phyloP scores from a whole-genome alignment of 106 monocot species.

The Amphibolis antarctica region DNA sequence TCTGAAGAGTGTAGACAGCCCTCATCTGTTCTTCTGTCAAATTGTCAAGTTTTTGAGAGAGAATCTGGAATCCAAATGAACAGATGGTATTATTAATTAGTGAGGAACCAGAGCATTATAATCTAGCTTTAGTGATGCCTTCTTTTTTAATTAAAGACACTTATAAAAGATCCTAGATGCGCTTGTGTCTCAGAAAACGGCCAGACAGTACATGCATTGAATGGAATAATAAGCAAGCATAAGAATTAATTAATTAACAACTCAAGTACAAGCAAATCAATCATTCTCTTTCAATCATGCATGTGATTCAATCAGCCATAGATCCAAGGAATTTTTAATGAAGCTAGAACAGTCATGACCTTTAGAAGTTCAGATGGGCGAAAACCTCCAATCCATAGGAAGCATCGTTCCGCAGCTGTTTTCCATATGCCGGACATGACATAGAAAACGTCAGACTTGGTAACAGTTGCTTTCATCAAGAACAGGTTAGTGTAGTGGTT shows the following conservation, averaged over 20 bases:
- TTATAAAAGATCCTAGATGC: too few relatives aligned
- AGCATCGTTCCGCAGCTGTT: slow-evolving; percentile 65
- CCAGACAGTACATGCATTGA: too few relatives aligned
- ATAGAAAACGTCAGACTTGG: slow-evolving; percentile 89
- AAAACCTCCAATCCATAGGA: slow-evolving; percentile 94
- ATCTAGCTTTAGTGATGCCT: too few relatives aligned
- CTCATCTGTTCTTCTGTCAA: slow-evolving; percentile 14
- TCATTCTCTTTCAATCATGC: too few relatives aligned
- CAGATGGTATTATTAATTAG: neutral
- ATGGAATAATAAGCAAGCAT: too few relatives aligned
- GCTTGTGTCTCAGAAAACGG: too few relatives aligned
- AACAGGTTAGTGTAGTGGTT: slow-evolving; percentile 60
- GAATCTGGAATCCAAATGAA: slow-evolving; percentile 16
- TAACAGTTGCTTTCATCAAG: slow-evolving; percentile 55
- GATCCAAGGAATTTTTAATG: too few relatives aligned
- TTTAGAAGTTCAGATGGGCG: slow-evolving; percentile 90
- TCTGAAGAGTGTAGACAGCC: slow-evolving; percentile 14
- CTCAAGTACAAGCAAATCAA: too few relatives aligned
- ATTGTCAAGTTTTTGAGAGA: slow-evolving; percentile 17
- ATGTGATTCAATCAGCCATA: too few relatives aligned
- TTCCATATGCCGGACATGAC: slow-evolving; percentile 91
- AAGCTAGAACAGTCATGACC: slow-evolving; percentile 19
- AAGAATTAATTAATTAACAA: too few relatives aligned
- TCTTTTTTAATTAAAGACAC: too few relatives aligned
- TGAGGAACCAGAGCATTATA: too few relatives aligned